These are phyloP conservation scores for Trifolium fragiferum DNA, from an alignment of 306 rosid genomes.

Conservation along the genomic window DNA sequence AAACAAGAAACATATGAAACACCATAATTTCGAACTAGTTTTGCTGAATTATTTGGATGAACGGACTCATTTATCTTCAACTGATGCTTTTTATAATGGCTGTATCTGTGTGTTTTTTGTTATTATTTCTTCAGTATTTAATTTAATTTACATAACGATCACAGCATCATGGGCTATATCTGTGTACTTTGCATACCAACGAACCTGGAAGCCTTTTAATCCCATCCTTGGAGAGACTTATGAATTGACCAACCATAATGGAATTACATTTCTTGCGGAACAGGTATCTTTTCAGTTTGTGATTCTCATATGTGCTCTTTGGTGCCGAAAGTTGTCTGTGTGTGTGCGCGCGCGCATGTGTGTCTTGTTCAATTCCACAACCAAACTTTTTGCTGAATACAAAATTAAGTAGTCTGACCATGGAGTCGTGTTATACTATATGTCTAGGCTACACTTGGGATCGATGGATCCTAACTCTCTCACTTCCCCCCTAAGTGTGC, in stretches of 20 bases:
- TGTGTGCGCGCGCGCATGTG: too few species aligned
- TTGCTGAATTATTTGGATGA: constrained; percentile 15
- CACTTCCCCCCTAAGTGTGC: neutral
- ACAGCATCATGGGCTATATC: constrained; percentile 97
- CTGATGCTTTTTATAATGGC: constrained; percentile 1
- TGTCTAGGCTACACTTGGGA: neutral
- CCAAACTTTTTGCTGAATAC: neutral
- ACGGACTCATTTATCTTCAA: constrained; percentile 11
- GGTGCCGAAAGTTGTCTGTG: neutral
- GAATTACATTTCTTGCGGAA: constrained; percentile 80
- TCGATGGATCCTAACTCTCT: constrained; percentile 1
- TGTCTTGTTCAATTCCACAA: neutral
- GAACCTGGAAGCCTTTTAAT: constrained; percentile 98
- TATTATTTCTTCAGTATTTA: constrained; percentile 19
- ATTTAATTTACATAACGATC: constrained; percentile 16
- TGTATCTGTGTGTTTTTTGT: constrained; percentile 21
- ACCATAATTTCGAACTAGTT: constrained; percentile 2
- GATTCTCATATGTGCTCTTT: constrained; percentile 27
- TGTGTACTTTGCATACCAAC: constrained; percentile 85
- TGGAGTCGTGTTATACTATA: neutral
- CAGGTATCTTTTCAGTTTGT: constrained; percentile 63
- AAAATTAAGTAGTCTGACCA: neutral
- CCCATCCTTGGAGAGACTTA: constrained; percentile 97
- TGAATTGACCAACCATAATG: constrained; percentile 79
- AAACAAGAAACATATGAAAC: constrained; percentile 26